Percentiles rank a stretch among this genome's conserved stretches.
These are phyloP conservation scores for Begonia fuchsioides DNA, from an alignment of 306 rosid genomes.

Conservation along the genomic window DNA sequence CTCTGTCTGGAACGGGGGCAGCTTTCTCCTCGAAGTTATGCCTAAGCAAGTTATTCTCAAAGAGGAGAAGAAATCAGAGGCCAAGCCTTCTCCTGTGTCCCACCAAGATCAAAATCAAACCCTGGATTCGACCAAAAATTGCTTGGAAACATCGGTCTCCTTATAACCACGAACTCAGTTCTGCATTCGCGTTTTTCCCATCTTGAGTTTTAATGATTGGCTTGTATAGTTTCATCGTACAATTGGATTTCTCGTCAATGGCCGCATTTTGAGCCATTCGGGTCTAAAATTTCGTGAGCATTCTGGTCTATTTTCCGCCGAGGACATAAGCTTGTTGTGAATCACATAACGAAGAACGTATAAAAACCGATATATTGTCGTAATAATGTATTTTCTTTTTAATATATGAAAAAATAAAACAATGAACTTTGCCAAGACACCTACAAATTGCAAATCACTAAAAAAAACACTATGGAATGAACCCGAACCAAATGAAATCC, in stretches of 20 bases:
- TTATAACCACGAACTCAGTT: no score
- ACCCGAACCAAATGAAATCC: slow-evolving; percentile 22
- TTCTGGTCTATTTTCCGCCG: no score
- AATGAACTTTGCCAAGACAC: slow-evolving; percentile 16
- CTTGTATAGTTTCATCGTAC: no score
- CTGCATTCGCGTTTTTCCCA: no score
- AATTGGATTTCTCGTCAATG: no score
- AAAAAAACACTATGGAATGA: slow-evolving; percentile 23
- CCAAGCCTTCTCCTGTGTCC: slow-evolving; percentile 23
- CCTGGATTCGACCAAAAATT: no score
- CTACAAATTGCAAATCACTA: slow-evolving; percentile 33
- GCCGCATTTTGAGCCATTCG: no score
- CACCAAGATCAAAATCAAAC: slow-evolving; percentile 7
- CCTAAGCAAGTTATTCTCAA: slow-evolving; percentile 82
- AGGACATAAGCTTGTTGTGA: no score
- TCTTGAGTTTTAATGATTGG: no score
- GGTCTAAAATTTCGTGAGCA: no score
- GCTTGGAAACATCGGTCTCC: no score
- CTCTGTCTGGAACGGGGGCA: slow-evolving; percentile 94
- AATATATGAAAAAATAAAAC: not conserved
- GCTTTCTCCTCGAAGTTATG: slow-evolving; percentile 88
- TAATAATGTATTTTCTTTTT: slow-evolving; percentile 4
- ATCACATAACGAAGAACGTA: not conserved
- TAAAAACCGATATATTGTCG: not conserved
- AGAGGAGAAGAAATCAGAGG: slow-evolving; percentile 57